These are phyloP conservation scores for Malassezia vespertilionis DNA, from an alignment of 1,284 basidiomycete species.

Conservation along the genomic window DNA sequence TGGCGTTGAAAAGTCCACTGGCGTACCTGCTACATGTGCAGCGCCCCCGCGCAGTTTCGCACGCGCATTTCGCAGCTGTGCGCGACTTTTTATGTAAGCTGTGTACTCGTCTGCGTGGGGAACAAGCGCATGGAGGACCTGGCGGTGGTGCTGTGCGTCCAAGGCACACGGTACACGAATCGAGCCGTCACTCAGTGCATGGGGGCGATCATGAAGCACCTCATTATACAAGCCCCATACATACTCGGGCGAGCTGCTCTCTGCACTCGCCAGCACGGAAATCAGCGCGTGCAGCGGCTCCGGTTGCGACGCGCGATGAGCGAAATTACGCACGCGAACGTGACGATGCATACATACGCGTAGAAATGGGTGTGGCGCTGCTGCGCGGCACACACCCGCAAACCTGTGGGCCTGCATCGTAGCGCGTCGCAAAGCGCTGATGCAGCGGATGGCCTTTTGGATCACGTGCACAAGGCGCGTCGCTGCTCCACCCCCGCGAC, in stretches of 20 bases:
- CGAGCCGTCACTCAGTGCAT: constrained; percentile 3
- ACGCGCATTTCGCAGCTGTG: not conserved
- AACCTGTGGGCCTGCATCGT: no score
- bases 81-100: not conserved
- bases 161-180: constrained; percentile 6
- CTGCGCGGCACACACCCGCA: no score
- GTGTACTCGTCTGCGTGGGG: not conserved
- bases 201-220: constrained; percentile 7
- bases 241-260: constrained; percentile 1
- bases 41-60: not conserved
- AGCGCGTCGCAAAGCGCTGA: no score
- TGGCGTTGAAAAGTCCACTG: constrained; percentile 12
- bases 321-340: no score
- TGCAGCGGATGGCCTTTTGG: no score
- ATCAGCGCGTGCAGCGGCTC: not conserved
- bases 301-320: not conserved
- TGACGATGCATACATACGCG: no score
- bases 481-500: not conserved
- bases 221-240: constrained; percentile 11
- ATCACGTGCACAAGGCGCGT: no score
- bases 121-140: constrained; percentile 10
- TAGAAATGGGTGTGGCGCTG: no score
- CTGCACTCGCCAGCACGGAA: not conserved
- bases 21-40: not conserved
- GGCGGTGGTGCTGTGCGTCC: constrained; percentile 3